Base-by-base conservation (phyloP, 306 rosid species). In the Prunus salicina region DNA sequence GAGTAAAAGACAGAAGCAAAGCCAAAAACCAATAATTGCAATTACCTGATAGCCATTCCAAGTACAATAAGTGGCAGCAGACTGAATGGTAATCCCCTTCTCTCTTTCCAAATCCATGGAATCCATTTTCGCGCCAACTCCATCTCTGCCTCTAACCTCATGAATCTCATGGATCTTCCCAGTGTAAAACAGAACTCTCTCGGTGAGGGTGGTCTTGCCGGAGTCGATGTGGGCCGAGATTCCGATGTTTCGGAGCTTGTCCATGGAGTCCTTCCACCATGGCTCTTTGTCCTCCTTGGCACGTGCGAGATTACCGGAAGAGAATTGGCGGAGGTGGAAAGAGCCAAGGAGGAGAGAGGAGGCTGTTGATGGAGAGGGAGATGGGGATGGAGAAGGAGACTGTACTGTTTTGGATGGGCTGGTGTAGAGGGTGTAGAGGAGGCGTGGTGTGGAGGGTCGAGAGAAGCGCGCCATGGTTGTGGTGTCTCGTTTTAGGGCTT, bases 191-290 rank as follows among this genome's bases (percentile, higher is more conserved):
- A 95, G 86, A 2, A 95, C 79, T 52, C 99, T 84, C 85, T 92
- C 99, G 13, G 97, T 95, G 79, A 95, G 86, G n/a, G 99, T 92
- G 27, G 99, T 95, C 91, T 95, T 95, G 18, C 97, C 99, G 68
- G 99, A 95, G 81, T 95, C 99, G 20, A 95, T 95, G 51, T 95
- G 99, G 10, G 99, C 99, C 24, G 99, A 95, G 87, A 95, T 95
- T 81, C 99, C 99, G 52, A 95, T 95, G 76, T 95, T 95, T 2
- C 99, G 97, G 27, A 89, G 81, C 85, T 53, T 80, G 55, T 78
- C 87, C 99, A 90, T 86, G 2, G 97, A 87, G 34, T 91, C 99
- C 86, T 87, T 89, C 99, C 97, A 95, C 96, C 96, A 91, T 0
- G 89, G 91, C 51, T 95, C 97, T 74, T 95, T 92, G 2, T 87